A percentile compares a stretch with the other conserved stretches of the same genome.
These are phyloP conservation scores for Xerophyta viscosa DNA, from an alignment of 106 monocot genomes.

Conservation along the genomic window DNA sequence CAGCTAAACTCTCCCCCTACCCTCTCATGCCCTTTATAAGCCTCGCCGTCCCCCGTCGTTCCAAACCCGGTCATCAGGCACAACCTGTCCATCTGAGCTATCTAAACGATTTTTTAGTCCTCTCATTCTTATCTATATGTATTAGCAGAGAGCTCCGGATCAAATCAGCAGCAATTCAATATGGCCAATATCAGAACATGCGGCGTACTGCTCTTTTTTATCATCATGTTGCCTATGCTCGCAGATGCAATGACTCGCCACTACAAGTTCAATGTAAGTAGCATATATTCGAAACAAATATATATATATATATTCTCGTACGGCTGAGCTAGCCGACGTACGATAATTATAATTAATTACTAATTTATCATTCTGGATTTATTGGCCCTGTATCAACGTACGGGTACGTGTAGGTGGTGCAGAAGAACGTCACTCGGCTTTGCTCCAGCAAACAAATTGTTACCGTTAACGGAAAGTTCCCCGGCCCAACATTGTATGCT, in stretches of 20 bases:
- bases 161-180: too few species aligned
- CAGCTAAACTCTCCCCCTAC: conserved; percentile 11
- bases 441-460: conserved; percentile 56
- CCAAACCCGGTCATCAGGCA: too few species aligned
- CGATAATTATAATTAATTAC: too few species aligned
- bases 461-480: conserved; percentile 54
- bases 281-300: not conserved
- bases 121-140: too few species aligned
- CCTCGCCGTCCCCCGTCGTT: conserved; percentile 14
- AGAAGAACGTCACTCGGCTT: conserved; percentile 29
- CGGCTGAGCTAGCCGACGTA: too few species aligned
- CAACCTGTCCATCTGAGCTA: too few species aligned
- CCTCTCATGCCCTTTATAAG: conserved; percentile 20
- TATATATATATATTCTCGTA: too few species aligned
- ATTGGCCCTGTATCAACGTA: too few species aligned
- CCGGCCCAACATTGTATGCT: conserved; percentile 54
- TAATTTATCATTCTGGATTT: too few species aligned
- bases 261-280: conserved; percentile 60
- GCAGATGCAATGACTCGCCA: conserved; percentile 24
- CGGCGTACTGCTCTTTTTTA: not conserved
- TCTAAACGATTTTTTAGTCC: too few species aligned
- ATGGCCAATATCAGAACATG: not conserved
- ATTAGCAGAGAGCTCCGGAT: too few species aligned
- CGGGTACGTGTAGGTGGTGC: conserved; percentile 33
- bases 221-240: not conserved